Evolutionary conservation across 139 green algal species (phyloP).

Genomic region (Picochlorum sp.): DNA sequence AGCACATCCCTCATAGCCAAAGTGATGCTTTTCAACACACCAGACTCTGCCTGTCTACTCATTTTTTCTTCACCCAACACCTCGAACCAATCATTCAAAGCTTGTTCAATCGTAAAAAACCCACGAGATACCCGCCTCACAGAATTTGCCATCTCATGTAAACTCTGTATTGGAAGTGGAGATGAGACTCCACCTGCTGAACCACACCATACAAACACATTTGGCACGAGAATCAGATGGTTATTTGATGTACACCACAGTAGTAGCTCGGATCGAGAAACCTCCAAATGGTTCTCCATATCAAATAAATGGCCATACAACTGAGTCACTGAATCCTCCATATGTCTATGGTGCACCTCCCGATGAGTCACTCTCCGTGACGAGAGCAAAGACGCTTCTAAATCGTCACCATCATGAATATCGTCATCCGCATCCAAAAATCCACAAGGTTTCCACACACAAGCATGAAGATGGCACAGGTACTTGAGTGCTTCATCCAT

Average conservation of each 20-base stretch:
- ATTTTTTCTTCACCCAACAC: not conserved
- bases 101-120: not conserved
- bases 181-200: not conserved
- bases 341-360: too few species aligned
- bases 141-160: not conserved
- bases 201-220: too few species aligned
- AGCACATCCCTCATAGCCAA: not conserved
- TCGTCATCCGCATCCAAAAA: too few species aligned
- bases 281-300: too few species aligned
- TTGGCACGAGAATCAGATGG: too few species aligned
- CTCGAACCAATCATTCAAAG: slow-evolving; percentile 2
- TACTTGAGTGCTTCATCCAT: slow-evolving; percentile 1
- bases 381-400: too few species aligned
- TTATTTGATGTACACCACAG: too few species aligned
- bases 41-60: not conserved
- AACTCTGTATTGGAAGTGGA: not conserved
- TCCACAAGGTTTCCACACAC: not conserved
- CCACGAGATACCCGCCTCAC: not conserved
- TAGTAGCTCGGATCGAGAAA: too few species aligned
- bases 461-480: not conserved
- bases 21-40: not conserved
- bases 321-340: too few species aligned
- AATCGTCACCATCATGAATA: too few species aligned
- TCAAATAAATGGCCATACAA: too few species aligned
- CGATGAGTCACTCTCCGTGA: too few species aligned